Conservation (phyloP, 129 eudicot genomes). For the Artemisia argyi region DNA sequence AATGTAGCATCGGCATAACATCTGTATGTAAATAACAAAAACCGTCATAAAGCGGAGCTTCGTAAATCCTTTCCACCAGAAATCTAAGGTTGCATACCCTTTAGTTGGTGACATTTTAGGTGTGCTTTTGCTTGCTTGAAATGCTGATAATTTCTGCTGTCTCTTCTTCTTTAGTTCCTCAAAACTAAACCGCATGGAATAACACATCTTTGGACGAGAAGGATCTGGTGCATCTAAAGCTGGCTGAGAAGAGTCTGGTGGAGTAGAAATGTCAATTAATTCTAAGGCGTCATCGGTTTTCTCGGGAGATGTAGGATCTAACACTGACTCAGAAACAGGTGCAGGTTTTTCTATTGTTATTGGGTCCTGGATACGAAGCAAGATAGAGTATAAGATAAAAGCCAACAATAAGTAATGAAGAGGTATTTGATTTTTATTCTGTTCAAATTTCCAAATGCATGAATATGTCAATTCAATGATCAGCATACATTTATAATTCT, state of each 20-base stretch:
- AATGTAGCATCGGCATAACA: constrained; percentile 77
- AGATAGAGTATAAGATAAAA: constrained; percentile 7
- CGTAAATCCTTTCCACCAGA: not conserved
- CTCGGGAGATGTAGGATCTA: constrained; percentile 33
- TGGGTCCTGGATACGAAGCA: constrained; percentile 41
- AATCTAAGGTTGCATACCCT: constrained; percentile 37
- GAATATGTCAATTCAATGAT: not conserved
- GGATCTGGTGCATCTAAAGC: constrained; percentile 41
- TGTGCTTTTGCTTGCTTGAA: constrained; percentile 34
- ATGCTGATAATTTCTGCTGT: constrained; percentile 55
- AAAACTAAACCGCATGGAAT: constrained; percentile 64
- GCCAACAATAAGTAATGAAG: not conserved
- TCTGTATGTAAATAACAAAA: constrained; percentile 37
- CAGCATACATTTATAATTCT: not conserved
- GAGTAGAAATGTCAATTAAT: constrained; percentile 31
- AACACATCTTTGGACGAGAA: constrained; percentile 47
- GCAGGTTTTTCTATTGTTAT: constrained; percentile 31
- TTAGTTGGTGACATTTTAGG: constrained; percentile 31
- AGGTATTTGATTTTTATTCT: not conserved
- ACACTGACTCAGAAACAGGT: constrained; percentile 28
- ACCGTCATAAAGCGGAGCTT: constrained; percentile 22
- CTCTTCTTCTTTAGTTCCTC: constrained; percentile 69
- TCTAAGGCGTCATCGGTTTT: constrained; percentile 31
- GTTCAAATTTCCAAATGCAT: not conserved
- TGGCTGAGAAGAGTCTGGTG: constrained; percentile 34